Evolutionary conservation across 257 asterid species (phyloP).

Genomic region (Ligustrum vulgare): DNA sequence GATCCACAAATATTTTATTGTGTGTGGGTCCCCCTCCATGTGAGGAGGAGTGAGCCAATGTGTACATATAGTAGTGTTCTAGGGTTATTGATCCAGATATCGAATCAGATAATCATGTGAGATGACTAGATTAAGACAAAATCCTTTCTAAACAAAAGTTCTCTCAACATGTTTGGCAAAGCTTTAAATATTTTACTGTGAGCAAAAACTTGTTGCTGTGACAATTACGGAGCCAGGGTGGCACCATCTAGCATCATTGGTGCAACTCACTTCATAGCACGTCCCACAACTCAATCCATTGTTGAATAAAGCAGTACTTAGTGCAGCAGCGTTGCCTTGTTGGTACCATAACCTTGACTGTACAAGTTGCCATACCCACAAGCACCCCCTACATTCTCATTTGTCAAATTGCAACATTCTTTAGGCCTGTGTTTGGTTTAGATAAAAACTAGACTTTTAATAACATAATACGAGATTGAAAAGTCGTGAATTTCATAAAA

Average conservation of each 20-base stretch:
- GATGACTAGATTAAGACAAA: no score
- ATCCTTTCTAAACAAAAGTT: no score
- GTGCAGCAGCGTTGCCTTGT: conserved; percentile 54
- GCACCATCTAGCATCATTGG: conserved; percentile 34
- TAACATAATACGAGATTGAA: neutral
- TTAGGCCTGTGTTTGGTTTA: neutral
- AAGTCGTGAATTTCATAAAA: no score
- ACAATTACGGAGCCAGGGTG: conserved; percentile 34
- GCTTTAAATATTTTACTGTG: no score
- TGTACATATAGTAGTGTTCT: no score
- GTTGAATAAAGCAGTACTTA: conserved; percentile 50
- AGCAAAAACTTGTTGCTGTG: conserved; percentile 52
- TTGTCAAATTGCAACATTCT: neutral
- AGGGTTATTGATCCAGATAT: no score
- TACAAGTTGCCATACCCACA: conserved; percentile 55
- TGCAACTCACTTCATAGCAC: conserved; percentile 43
- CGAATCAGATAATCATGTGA: no score
- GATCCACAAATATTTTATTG: no score
- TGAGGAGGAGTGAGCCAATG: no score
- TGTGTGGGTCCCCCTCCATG: no score
- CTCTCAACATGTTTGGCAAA: no score
- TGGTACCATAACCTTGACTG: conserved; percentile 45
- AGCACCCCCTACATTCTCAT: conserved; percentile 41
- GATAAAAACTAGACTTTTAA: neutral
- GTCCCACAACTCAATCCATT: conserved; percentile 51